Conservation (phyloP, 192 early-diverging fungal genomes). For the Radiomyces spectabilis region DNA sequence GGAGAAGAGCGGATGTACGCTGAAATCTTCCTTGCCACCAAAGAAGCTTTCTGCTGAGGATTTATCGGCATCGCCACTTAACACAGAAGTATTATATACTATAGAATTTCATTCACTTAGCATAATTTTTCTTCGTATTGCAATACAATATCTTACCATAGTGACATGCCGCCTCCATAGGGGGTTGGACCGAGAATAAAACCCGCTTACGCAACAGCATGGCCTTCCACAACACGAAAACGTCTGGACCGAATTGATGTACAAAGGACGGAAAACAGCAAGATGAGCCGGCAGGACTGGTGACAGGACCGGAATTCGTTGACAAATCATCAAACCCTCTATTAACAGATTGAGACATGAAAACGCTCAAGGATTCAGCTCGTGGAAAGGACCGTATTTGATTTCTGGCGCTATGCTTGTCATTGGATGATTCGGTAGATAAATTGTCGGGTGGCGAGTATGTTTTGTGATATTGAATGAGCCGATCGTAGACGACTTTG, state of each 20-base stretch:
- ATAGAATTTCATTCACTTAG: not conserved
- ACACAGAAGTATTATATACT: not conserved
- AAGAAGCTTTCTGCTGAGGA: not conserved
- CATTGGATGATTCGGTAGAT: no score
- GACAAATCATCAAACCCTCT: no score
- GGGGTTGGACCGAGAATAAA: conserved; percentile 37
- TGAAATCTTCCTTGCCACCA: not conserved
- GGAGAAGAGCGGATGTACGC: not conserved
- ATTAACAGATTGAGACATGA: no score
- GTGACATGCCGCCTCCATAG: conserved; percentile 38
- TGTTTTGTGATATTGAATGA: no score
- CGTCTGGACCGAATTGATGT: conserved; percentile 35
- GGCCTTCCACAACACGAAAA: conserved; percentile 48
- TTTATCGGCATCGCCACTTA: not conserved
- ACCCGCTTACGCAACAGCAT: conserved; percentile 41
- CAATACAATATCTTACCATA: not conserved
- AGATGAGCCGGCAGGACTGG: no score
- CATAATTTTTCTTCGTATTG: not conserved
- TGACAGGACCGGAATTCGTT: no score
- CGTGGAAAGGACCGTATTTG: no score
- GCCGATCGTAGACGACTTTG: no score
- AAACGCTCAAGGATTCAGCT: no score
- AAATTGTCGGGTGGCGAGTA: no score
- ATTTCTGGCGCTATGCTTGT: no score
- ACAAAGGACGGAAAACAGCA: conserved; percentile 38